phyloP scores from a whole-genome alignment of 2,329 filamentous ascomycete genomes.

The Periconia sp. region DNA sequence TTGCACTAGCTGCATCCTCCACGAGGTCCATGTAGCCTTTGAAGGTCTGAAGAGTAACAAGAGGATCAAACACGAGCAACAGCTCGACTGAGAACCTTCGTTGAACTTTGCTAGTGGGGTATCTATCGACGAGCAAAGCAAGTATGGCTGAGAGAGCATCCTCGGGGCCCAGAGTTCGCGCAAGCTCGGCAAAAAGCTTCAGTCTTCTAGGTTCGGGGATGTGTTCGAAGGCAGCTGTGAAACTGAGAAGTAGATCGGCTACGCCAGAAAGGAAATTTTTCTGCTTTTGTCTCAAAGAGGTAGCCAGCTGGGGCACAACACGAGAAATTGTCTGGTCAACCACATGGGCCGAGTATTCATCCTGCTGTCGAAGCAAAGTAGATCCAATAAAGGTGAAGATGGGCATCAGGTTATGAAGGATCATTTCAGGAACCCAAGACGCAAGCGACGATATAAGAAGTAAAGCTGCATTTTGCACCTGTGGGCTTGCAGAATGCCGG shows the following conservation, averaged over 20 bases:
- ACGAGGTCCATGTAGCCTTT: constrained; percentile 76
- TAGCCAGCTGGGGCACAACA: constrained; percentile 88
- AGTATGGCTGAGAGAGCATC: constrained; percentile 88
- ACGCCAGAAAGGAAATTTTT: constrained; percentile 79
- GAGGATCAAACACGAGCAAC: constrained; percentile 69
- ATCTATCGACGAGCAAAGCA: constrained; percentile 87
- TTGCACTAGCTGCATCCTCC: constrained; percentile 72
- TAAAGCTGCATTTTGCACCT: constrained; percentile 89
- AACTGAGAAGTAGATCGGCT: constrained; percentile 89
- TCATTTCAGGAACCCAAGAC: constrained; percentile 82
- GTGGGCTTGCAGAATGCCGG: constrained; percentile 84
- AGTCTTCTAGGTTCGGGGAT: constrained; percentile 85
- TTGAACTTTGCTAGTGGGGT: constrained; percentile 74
- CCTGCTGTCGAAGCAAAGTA: constrained; percentile 86
- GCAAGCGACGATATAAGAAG: constrained; percentile 86
- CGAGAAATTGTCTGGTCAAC: constrained; percentile 93
- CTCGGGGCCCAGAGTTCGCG: constrained; percentile 79
- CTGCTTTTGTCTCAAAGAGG: constrained; percentile 76
- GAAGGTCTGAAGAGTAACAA: constrained; percentile 74
- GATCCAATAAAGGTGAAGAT: constrained; percentile 98
- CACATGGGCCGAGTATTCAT: constrained; percentile 95
- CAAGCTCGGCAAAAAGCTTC: constrained; percentile 79
- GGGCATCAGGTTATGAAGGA: constrained; percentile 97
- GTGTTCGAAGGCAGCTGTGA: constrained; percentile 94
- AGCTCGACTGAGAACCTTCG: constrained; percentile 75